Evolutionary conservation across 495 filamentous ascomycete species (phyloP), one percentile per base, ranked within the genome.

Genomic region (Lasiosphaeria ovina): DNA sequence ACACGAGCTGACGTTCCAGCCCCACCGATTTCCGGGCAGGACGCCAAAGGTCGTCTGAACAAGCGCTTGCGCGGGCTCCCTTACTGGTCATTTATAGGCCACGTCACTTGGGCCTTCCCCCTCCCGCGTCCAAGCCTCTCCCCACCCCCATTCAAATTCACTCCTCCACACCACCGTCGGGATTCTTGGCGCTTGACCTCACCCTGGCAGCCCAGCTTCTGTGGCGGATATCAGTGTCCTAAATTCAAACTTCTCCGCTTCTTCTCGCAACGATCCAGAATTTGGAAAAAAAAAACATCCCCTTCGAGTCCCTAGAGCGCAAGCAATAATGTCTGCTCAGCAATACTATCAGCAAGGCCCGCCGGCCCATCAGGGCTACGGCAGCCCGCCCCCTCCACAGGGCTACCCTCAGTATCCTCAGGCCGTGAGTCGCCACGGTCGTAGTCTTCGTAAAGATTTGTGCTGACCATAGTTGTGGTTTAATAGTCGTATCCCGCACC

Each of bases 281-380:
- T 24, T 24, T 24, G 24, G 24, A 24, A 24, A 24, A 24, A 24
- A 24, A 24, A 24, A 24, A 24, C 24, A 24, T 24, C 2, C 24
- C 24, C 24, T 24, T 24, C 24, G 2, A 24, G 24, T 24, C 24
- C 24, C 24, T 24, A 24, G 24, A 24, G 24, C 24, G 1, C 24
- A 8, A 51, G 16, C 6, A 4, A 58, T 38, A 40, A 73, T 73
- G 70, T 73, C 70, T 6, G 69, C 70, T 35, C 62, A 65, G 31
- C 62, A 73, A 36, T 73, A 73, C 54, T 73, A 73, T 51, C 66
- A 73, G 51, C 66, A 69, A 55, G 66, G 66, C 16, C 66, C 64
- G 5, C 58, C 61, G 38, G 61, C 59, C 12, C 32, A 34, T 38
- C 62, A 65, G 14, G 62, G 62, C 47, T 60, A 66, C 58, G 51